Base-by-base conservation (phyloP, 176 grass and related monocot species). In the Bonia amplexicaulis region DNA sequence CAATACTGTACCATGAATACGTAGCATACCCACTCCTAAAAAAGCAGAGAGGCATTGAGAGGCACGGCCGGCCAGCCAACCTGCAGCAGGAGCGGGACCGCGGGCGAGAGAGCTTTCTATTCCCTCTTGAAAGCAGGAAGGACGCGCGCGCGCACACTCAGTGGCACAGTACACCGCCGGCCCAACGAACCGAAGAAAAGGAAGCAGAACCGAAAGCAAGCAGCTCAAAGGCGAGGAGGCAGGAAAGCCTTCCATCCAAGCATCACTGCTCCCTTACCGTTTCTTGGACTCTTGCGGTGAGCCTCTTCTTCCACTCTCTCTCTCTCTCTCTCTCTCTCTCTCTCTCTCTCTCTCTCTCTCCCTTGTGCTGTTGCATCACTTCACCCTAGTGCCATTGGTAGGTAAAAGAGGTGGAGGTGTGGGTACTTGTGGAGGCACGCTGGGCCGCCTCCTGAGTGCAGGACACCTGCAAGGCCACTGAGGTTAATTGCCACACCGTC, bases 401-500 rank as follows among this genome's bases (percentile, higher is more conserved):
- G 26, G 37, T 60, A 15, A 67, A 62, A 61, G 42, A 40, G 57
- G n/a, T 23, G 49, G 40, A 29, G 67, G 63, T 80, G 81, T 80
- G 77, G 82, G 87, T 72, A 87, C 72, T 84, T 71, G 90, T 85
- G 89, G 87, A 81, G 84, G 83, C 80, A 94, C 76, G 86, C 84
- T 82, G 87, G 90, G 47, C 55, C 77, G 83, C 84, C 73, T 58
- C 60, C 76, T 66, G 58, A 74, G 76, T 66, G 77, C 84, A 61
- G 85, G 85, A 89, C 93, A 83, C 87, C 88, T 90, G 87, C 82
- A 79, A 88, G 49, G 69, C 31, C 65, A 60, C 82, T 64, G 41
- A 86, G 88, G 78, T 86, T 80, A 45, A 42, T 51, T 70, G 66
- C 64, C 71, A 20, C 74, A 57, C 81, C 80, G 42, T 64, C 65